Evolutionary conservation across 2,329 filamentous ascomycete genomes (phyloP).

Genomic region (Lachnellula suecica): DNA sequence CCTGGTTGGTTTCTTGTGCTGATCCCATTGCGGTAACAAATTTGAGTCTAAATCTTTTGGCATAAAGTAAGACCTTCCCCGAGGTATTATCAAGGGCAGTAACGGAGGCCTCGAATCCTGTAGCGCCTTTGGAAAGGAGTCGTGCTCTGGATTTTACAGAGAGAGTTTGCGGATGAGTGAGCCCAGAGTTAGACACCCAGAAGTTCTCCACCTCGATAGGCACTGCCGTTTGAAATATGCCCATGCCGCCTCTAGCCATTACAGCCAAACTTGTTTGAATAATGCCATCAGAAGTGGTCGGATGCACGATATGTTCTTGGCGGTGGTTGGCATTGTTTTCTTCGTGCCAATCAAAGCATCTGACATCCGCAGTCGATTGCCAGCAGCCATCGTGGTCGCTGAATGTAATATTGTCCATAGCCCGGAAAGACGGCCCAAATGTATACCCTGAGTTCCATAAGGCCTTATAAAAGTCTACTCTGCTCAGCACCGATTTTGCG

Average conservation of each 20-base stretch:
- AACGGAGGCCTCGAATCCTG: neutral
- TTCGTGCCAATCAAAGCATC: neutral
- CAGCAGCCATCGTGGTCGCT: neutral
- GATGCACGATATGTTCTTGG: constrained; percentile 3
- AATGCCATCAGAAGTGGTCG: constrained; percentile 4
- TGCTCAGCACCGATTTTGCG: neutral
- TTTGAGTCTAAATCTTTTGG: neutral
- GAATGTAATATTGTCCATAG: neutral
- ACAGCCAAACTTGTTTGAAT: constrained; percentile 3
- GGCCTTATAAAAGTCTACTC: neutral
- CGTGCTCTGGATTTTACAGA: neutral
- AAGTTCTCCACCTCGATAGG: constrained; percentile 1
- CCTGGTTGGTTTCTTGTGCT: neutral
- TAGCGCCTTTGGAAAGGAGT: neutral
- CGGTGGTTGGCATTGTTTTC: neutral
- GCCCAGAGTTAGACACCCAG: neutral
- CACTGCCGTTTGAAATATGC: neutral
- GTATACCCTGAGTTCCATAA: neutral
- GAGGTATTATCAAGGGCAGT: neutral
- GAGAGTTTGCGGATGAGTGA: neutral
- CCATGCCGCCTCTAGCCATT: constrained; percentile 1
- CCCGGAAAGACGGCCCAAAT: neutral
- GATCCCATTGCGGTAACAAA: neutral
- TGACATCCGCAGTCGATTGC: neutral
- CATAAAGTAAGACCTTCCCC: neutral